Percentiles rank a stretch among this genome's conserved stretches.
These are phyloP conservation scores for Begonia fuchsioides DNA, from an alignment of 306 rosid genomes.

Conservation along the genomic window DNA sequence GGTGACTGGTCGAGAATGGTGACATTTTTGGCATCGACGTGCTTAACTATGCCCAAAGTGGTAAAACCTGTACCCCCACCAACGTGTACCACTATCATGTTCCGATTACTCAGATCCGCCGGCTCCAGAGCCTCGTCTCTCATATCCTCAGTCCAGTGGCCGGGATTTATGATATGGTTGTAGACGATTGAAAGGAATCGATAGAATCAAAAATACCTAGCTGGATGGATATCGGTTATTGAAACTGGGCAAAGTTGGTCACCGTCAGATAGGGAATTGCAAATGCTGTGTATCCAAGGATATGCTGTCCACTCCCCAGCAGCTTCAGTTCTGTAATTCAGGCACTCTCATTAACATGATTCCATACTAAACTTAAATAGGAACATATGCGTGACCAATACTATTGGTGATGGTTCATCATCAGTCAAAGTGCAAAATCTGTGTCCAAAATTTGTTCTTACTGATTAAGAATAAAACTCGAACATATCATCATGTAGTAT, in stretches of 20 bases:
- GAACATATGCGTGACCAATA: slow-evolving; percentile 1
- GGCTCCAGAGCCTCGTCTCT: slow-evolving; percentile 94
- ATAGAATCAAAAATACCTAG: slow-evolving; percentile 79
- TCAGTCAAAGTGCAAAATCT: slow-evolving; percentile 7
- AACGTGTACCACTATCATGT: slow-evolving; percentile 73
- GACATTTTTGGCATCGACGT: slow-evolving; percentile 81
- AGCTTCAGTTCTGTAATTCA: slow-evolving; percentile 35
- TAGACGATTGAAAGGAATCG: slow-evolving; percentile 79
- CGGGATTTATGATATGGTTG: slow-evolving; percentile 81
- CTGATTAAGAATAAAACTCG: slow-evolving; percentile 90
- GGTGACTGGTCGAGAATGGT: slow-evolving; percentile 94
- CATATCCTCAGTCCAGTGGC: slow-evolving; percentile 96
- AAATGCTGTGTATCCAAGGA: slow-evolving; percentile 92
- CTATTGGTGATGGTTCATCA: too few species aligned
- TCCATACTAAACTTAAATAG: slow-evolving; percentile 3
- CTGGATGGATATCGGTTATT: slow-evolving; percentile 92
- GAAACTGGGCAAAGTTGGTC: slow-evolving; percentile 80
- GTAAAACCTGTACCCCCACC: slow-evolving; percentile 93
- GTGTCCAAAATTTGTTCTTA: slow-evolving; percentile 28
- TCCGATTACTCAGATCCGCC: slow-evolving; percentile 55
- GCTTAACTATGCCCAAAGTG: slow-evolving; percentile 78
- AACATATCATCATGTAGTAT: slow-evolving; percentile 99
- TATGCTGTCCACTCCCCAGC: slow-evolving; percentile 76
- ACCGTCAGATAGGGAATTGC: slow-evolving; percentile 67
- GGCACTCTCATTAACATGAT: slow-evolving; percentile 11